Conservation (phyloP, 2,329 filamentous ascomycete genomes). For the Xylariaceae sp. region DNA sequence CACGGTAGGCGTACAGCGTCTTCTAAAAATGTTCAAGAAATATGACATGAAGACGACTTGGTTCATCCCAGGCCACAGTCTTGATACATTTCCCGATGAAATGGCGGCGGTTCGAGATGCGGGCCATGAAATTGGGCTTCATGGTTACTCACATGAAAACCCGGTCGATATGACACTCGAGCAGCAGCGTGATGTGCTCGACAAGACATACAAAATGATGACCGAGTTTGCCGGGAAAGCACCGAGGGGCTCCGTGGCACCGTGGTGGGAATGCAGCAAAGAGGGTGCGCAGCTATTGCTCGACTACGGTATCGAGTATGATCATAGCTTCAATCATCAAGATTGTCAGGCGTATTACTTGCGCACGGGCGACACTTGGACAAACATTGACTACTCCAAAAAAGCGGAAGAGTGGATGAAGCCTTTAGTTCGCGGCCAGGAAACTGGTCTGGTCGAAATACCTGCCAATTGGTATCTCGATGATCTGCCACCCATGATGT, state of each 20-base stretch:
- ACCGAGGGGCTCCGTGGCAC: slow-evolving; percentile 69
- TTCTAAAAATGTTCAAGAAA: slow-evolving; percentile 57
- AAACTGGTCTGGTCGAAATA: slow-evolving; percentile 66
- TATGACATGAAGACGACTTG: slow-evolving; percentile 54
- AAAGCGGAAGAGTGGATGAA: slow-evolving; percentile 66
- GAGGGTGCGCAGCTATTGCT: slow-evolving; percentile 65
- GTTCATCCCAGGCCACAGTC: slow-evolving; percentile 49
- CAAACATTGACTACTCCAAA: slow-evolving; percentile 64
- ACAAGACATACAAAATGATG: slow-evolving; percentile 70
- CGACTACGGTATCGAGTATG: slow-evolving; percentile 67
- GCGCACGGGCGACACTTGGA: slow-evolving; percentile 63
- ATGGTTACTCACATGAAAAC: slow-evolving; percentile 75
- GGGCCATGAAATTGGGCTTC: slow-evolving; percentile 61
- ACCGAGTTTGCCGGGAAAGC: slow-evolving; percentile 71
- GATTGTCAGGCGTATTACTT: slow-evolving; percentile 65
- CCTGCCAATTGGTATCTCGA: slow-evolving; percentile 60
- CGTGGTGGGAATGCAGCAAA: slow-evolving; percentile 69
- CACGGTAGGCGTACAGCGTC: slow-evolving; percentile 60
- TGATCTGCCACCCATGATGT: slow-evolving; percentile 68
- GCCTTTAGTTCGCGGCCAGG: slow-evolving; percentile 55
- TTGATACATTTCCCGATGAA: slow-evolving; percentile 67
- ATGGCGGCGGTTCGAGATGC: slow-evolving; percentile 59
- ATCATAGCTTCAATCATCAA: slow-evolving; percentile 65
- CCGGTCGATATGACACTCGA: slow-evolving; percentile 69
- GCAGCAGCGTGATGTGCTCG: slow-evolving; percentile 72